Base-by-base conservation (phyloP, 192 early-diverging fungal genomes). In the Thoreauomyces humboldtii region DNA sequence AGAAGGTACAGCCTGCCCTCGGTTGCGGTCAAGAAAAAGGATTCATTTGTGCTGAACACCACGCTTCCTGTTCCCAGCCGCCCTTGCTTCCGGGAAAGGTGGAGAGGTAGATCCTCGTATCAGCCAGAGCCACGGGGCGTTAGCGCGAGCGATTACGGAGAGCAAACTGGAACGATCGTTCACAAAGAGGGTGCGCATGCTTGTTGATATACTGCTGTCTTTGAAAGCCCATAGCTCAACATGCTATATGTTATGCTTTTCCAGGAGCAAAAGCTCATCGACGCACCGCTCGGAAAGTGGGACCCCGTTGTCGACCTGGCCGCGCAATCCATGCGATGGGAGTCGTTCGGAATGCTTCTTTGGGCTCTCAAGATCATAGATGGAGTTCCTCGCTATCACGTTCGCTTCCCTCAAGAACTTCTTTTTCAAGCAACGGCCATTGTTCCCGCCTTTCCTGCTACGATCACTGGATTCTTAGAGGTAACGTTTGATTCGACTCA, bases 401-500 rank as follows among this genome's bases (percentile, higher is more conserved):
- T 70, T 0, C 73, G 50, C 41, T 87, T 87, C 70, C 76, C 80
- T 24, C 72, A 76, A 11, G 76, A 82, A 14, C 48, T 54, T 27
- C 65, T 85, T 50, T 85, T 80, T 47, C 68, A 79, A 66, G 69
- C 72, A 53, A 81, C 86, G 0, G 80, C 77, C 7, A 78, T 87
- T 15, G 60, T 76, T 61, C 86, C 86, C 0, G 78, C 81, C 7
- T 75, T 79, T 36, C 82, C 81, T 17, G 48, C 74, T 4, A 87
- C 78, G 0, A 65, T 84, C 24, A 75, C 76, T 34, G 61, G 61
- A 29, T 87, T 85, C 69, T 61, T 87, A 19, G 73, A 74, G 50
- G 59, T 60, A 2, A n/a, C 35, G 32, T n/a, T 1, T 34, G 25
- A 57, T 57, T 14, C 9, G 1, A 9, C 55, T 36, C 21, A 19